phyloP scores from a whole-genome alignment of 208 protist species.

The Trypanosoma vivax region DNA sequence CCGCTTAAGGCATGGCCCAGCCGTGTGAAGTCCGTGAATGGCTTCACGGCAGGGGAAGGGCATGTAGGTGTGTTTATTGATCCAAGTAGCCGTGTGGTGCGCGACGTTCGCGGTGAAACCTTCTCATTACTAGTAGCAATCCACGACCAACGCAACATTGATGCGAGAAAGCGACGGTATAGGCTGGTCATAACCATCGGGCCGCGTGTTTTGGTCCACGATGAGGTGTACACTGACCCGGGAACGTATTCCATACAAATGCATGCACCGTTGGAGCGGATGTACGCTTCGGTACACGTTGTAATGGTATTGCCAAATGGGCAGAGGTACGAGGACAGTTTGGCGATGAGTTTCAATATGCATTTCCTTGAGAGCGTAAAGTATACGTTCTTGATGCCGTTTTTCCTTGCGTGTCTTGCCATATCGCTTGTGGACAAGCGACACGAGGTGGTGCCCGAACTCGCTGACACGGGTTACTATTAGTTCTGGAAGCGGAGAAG shows the following conservation, averaged over 20 bases:
- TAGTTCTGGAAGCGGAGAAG: too few species aligned
- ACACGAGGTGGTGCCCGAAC: constrained; percentile 42
- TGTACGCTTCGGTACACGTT: constrained; percentile 53
- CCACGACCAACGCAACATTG: constrained; percentile 29
- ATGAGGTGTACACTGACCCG: constrained; percentile 27
- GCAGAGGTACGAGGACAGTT: constrained; percentile 64
- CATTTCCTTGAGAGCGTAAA: constrained; percentile 80
- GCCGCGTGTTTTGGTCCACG: constrained; percentile 42
- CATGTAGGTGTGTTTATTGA: constrained; percentile 72
- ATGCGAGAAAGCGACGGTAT: constrained; percentile 32
- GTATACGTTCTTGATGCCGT: constrained; percentile 69
- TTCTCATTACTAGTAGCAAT: constrained; percentile 71
- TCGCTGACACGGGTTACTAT: too few species aligned
- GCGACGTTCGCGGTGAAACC: constrained; percentile 63
- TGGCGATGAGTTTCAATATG: constrained; percentile 80
- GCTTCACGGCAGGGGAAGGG: constrained; percentile 58
- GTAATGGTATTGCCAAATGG: constrained; percentile 59
- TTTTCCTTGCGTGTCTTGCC: constrained; percentile 41
- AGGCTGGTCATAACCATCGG: constrained; percentile 62
- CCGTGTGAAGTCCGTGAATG: constrained; percentile 72
- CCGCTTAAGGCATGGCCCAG: constrained; percentile 75
- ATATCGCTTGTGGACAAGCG: constrained; percentile 58
- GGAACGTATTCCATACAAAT: constrained; percentile 48
- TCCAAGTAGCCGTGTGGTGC: constrained; percentile 30
- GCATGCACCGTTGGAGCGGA: constrained; percentile 48